phyloP scores from a whole-genome alignment of 2,329 filamentous ascomycete species.

The Trichoderma citrinoviride region DNA sequence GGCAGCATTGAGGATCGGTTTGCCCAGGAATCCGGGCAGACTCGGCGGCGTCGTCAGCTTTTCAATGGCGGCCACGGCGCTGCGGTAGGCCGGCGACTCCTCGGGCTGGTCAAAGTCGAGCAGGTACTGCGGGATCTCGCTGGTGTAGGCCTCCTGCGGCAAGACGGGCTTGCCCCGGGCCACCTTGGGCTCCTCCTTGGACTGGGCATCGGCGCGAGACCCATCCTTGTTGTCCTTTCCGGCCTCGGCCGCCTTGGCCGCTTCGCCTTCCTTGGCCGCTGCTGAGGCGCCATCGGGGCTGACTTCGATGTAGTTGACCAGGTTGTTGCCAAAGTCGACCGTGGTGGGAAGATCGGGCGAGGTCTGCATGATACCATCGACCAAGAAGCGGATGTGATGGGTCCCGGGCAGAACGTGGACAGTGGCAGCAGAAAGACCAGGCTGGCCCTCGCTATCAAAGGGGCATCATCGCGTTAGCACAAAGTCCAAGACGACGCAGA shows the following conservation, averaged over 20 bases:
- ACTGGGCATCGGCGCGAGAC: constrained; percentile 24
- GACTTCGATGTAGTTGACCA: constrained; percentile 98
- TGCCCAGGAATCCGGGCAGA: constrained; percentile 85
- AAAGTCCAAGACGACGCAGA: not conserved
- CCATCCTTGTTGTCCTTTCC: constrained; percentile 16
- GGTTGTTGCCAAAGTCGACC: constrained; percentile 95
- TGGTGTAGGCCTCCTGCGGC: constrained; percentile 62
- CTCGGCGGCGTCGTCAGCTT: constrained; percentile 80
- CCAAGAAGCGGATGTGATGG: constrained; percentile 93
- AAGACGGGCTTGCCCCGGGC: constrained; percentile 55
- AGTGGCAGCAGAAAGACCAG: constrained; percentile 68
- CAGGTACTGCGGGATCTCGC: constrained; percentile 78
- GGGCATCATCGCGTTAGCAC: constrained; percentile 23
- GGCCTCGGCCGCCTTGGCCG: constrained; percentile 21
- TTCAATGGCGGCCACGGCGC: constrained; percentile 70
- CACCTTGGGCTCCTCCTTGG: constrained; percentile 44
- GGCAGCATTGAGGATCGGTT: constrained; percentile 88
- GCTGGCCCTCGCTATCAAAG: constrained; percentile 50
- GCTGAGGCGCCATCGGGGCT: constrained; percentile 66
- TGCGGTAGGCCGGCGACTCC: constrained; percentile 69
- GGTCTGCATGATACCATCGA: constrained; percentile 90
- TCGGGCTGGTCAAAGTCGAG: constrained; percentile 83
- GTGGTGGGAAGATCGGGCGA: constrained; percentile 86
- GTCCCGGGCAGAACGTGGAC: constrained; percentile 88
- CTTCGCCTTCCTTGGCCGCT: constrained; percentile 29